Evolutionary conservation across 2,329 filamentous ascomycete species (phyloP).

Genomic region (Exophiala oligosperma): DNA sequence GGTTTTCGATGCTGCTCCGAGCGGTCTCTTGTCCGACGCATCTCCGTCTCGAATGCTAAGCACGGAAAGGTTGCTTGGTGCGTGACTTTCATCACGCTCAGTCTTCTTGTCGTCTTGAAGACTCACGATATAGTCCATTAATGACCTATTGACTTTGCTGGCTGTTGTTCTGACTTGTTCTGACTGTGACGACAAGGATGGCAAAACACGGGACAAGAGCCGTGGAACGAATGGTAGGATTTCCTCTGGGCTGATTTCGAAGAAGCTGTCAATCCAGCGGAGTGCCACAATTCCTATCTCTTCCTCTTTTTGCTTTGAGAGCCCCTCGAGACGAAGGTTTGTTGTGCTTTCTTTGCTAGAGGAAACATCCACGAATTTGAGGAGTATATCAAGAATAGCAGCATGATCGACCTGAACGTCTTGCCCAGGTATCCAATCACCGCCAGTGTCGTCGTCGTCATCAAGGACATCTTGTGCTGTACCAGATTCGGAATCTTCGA

Average conservation of each 20-base stretch:
- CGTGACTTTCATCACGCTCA: slow-evolving; percentile 35
- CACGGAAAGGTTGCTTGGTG: slow-evolving; percentile 45
- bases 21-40: slow-evolving; percentile 30
- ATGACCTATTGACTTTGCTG: slow-evolving; percentile 80
- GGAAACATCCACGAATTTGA: slow-evolving; percentile 71
- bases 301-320: slow-evolving; percentile 62
- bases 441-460: slow-evolving; percentile 67
- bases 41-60: slow-evolving; percentile 30
- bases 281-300: slow-evolving; percentile 88
- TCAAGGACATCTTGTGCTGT: slow-evolving; percentile 58
- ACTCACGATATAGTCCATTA: slow-evolving; percentile 93
- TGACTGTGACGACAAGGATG: slow-evolving; percentile 88
- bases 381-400: slow-evolving; percentile 87
- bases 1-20: slow-evolving; percentile 40
- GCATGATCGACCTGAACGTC: slow-evolving; percentile 94
- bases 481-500: slow-evolving; percentile 41
- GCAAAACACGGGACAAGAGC: slow-evolving; percentile 85
- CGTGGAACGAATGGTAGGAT: slow-evolving; percentile 93
- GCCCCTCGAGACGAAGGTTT: slow-evolving; percentile 29
- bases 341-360: slow-evolving; percentile 25
- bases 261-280: slow-evolving; percentile 92
- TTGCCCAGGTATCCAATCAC: slow-evolving; percentile 96
- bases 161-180: slow-evolving; percentile 88
- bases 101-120: slow-evolving; percentile 62
- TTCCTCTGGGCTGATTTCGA: slow-evolving; percentile 96